Base-by-base conservation (phyloP, 2,329 filamentous ascomycete genomes). In the Monosporascus sp. region DNA sequence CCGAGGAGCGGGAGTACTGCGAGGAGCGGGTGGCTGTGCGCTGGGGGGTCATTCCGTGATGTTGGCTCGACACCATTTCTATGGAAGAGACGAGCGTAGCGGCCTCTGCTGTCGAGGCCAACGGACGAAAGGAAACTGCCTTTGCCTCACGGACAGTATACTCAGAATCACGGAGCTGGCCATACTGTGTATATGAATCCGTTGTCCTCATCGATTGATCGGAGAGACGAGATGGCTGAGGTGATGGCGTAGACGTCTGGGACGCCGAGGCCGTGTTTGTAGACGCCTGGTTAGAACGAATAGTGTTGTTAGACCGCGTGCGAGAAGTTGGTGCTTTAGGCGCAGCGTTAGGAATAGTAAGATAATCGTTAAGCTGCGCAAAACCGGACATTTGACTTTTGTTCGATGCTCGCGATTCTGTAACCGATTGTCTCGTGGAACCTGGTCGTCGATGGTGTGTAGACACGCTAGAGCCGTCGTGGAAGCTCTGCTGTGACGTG, bases 331-430 rank as follows among this genome's bases (percentile, higher is more conserved):
- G 61, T 7, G 49, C 37, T 34, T 57, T 61, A 5, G 64, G 58
- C 16, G 61, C 62, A 24, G 55, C 58, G 24, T 60, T 63, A 1
- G 73, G 76, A 20, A 78, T 74, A 5, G 72, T 68, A 3, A 76
- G 69, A 56, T 74, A 75, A 27, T 76, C 75, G 16, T 70, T 73
- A 2, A 70, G 68, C 6, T 71, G 62, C 3, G 71, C 64, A 46
- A 74, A 73, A 43, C 70, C 78, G 5, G 74, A 63, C 14, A 71
- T 68, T 53, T 73, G 76, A 11, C 69, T 65, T 48, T 69, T 72
- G 41, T 63, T 71, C 5, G 64, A 63, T 36, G 60, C 59, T 22
- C 46, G 36, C 24, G 52, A 45, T 14, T 56, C 58, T n/a, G 56
- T 54, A 16, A 55, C 46, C 27, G 60, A 58, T n/a, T 57, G 40